Percentiles rank a stretch among this genome's conserved stretches.
phyloP scores from a whole-genome alignment of 305 asterid species.

The Vinca major region DNA sequence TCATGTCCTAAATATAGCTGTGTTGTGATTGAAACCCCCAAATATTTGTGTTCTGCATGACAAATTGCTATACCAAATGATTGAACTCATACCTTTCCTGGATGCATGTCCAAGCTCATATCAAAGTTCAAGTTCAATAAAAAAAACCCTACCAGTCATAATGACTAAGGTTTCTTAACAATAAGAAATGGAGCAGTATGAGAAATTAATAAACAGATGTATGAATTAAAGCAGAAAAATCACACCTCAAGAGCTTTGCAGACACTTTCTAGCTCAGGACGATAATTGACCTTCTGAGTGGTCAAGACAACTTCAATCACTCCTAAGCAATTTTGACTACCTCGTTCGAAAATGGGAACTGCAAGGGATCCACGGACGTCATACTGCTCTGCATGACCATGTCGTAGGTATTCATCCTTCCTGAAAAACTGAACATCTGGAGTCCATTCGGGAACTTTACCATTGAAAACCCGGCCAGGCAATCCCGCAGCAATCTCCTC shows the following conservation, averaged over 20 bases:
- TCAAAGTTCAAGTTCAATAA: conserved; percentile 6
- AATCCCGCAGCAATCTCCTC: conserved; percentile 50
- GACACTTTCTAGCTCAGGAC: conserved; percentile 66
- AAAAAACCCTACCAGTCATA: conserved; percentile 3
- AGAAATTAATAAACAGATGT: neutral
- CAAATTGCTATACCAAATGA: neutral
- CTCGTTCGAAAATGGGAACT: conserved; percentile 74
- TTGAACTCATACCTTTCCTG: neutral
- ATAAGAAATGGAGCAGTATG: neutral
- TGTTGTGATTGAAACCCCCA: neutral
- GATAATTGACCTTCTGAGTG: conserved; percentile 62
- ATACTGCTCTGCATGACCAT: conserved; percentile 52
- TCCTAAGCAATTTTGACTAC: conserved; percentile 64
- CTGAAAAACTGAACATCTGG: conserved; percentile 76
- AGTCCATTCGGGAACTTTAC: conserved; percentile 81
- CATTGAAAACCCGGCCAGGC: conserved; percentile 74
- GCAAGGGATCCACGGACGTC: conserved; percentile 82
- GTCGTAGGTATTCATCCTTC: conserved; percentile 64
- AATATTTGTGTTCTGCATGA: conserved; percentile 1
- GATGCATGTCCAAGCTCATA: neutral
- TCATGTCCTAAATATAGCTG: neutral
- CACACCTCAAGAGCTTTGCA: conserved; percentile 91
- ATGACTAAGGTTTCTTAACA: neutral
- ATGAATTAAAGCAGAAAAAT: neutral
- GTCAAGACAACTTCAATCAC: conserved; percentile 81